Conservation (phyloP, 2,329 filamentous ascomycete genomes). For the Ascocoryne sarcoides region DNA sequence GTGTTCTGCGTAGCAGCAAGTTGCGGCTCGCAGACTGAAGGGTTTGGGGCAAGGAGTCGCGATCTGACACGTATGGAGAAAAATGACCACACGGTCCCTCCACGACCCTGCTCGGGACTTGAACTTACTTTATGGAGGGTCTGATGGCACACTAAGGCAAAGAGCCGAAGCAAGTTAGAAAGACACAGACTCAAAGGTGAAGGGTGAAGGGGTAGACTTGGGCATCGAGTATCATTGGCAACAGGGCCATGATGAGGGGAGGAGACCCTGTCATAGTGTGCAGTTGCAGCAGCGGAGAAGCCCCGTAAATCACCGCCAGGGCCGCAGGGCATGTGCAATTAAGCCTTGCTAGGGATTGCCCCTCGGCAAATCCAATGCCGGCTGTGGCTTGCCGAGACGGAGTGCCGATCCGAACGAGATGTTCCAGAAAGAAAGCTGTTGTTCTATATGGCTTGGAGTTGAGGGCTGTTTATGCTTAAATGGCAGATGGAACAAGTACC, state of each 20-base stretch:
- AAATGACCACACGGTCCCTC: slow-evolving; percentile 10
- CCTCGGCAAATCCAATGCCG: slow-evolving; percentile 5
- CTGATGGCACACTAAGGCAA: slow-evolving; percentile 5
- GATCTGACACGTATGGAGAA: slow-evolving; percentile 14
- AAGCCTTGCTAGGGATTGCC: neutral
- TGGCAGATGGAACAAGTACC: no score
- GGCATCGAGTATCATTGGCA: slow-evolving; percentile 6
- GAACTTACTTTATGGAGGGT: slow-evolving; percentile 6
- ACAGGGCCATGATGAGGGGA: slow-evolving; percentile 3
- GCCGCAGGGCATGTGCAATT: neutral
- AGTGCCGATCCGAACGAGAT: no score
- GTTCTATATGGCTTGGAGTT: no score
- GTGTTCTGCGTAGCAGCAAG: slow-evolving; percentile 1
- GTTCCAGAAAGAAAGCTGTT: no score
- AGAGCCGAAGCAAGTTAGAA: slow-evolving; percentile 5
- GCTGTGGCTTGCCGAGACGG: slow-evolving; percentile 5
- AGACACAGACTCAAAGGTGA: neutral
- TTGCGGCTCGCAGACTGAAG: slow-evolving; percentile 3
- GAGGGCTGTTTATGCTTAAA: slow-evolving; percentile 4
- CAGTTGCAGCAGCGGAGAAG: no score
- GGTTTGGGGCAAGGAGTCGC: slow-evolving; percentile 9
- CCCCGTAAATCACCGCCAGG: no score
- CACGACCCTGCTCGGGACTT: slow-evolving; percentile 3
- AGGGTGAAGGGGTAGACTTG: neutral
- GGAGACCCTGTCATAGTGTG: slow-evolving; percentile 1